Base-by-base conservation (phyloP, 2,329 filamentous ascomycete genomes). In the Sphaerulina vaccinii region DNA sequence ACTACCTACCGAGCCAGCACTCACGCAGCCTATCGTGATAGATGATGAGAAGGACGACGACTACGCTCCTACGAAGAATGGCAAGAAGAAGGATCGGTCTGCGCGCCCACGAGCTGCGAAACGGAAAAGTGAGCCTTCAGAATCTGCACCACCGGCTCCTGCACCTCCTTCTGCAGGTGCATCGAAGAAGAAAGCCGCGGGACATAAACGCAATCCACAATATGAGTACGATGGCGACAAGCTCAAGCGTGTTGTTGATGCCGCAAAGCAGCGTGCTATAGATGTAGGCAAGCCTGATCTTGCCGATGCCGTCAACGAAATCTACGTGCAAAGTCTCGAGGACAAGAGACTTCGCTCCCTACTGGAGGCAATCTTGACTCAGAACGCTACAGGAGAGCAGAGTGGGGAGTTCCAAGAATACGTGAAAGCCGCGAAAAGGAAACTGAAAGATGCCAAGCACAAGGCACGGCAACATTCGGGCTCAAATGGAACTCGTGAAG, bases 11-110 rank as follows among this genome's bases (percentile, higher is more conserved):
- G 70, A 74, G 51, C 66, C 72, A 35, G 57, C 66, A 23, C 63
- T 58, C 37, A 51, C 59, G 51, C 65, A 62, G 51, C 66, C 60
- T 49, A 51, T 68, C 57, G 55, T 64, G 24, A 66, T 61, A 58
- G 73, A 75, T 23, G 74, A 75, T 50, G 72, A 75, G 27, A 73
- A 72, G 41, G 75, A 78, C 52, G 71, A 71, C 23, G 76, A 79
- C 58, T 77, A 68, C 65, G 69, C 68, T 53, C 65, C 66, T 10
- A 64, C 59, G 49, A 62, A 65, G 51, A 65, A 57, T 47, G 55
- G 54, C 56, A 73, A 69, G 62, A 70, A 65, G 59, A 64, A 62
- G 45, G 59, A 62, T 10, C 57, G 60, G n/a, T 52, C 46, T 24
- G 51, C 59, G 39, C 54, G 58, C 16, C 15, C 58, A n/a, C 53